These are phyloP conservation scores for Gonapodya prolifera DNA, from an alignment of 192 early-diverging fungal genomes.

Conservation along the genomic window DNA sequence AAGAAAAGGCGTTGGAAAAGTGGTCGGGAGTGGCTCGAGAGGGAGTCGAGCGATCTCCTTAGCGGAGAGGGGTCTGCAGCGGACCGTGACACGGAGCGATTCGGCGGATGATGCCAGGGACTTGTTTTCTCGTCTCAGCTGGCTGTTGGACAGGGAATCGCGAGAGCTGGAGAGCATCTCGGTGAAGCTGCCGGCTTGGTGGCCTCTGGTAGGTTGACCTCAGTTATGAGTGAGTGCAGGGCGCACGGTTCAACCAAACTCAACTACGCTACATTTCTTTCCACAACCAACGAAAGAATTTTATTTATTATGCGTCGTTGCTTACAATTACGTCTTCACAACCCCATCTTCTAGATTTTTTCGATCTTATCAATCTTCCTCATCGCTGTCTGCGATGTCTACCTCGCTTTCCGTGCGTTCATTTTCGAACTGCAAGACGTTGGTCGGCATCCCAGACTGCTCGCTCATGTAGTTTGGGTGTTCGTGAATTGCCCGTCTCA, in stretches of 20 bases:
- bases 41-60: constrained; percentile 32
- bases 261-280: too few species aligned
- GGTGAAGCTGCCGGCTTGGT: background rate
- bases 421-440: background rate
- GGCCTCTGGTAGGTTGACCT: background rate
- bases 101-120: background rate
- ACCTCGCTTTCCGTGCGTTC: background rate
- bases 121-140: too few species aligned
- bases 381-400: background rate
- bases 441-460: background rate
- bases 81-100: constrained; percentile 23
- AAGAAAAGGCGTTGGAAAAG: constrained; percentile 25
- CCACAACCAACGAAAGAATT: too few species aligned
- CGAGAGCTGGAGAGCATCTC: background rate
- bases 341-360: background rate
- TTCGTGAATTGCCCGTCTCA: background rate
- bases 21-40: constrained; percentile 17
- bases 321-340: too few species aligned
- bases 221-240: too few species aligned
- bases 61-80: constrained; percentile 43
- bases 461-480: background rate
- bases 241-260: too few species aligned
- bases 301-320: too few species aligned
- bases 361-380: background rate
- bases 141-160: background rate